phyloP scores from a whole-genome alignment of 331 rosid genomes.

The Phaseolus coccineus region DNA sequence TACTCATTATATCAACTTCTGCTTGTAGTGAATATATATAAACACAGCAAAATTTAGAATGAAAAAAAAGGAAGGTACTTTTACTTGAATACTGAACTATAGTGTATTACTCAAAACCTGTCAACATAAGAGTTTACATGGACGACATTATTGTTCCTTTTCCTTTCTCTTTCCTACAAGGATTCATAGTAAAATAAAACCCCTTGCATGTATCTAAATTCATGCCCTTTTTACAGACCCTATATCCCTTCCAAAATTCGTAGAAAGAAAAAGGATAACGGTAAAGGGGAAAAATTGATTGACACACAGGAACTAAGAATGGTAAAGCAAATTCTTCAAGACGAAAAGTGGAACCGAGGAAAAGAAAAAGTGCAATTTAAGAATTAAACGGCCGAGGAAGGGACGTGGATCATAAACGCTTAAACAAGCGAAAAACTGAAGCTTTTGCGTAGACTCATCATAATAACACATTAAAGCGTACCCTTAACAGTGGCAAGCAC shows the following conservation, averaged over 20 bases:
- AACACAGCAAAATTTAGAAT: slow-evolving; percentile 26
- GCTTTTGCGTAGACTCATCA: background rate
- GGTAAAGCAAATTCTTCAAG: slow-evolving; percentile 13
- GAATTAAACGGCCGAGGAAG: background rate
- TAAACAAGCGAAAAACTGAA: background rate
- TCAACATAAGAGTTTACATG: background rate
- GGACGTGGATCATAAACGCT: background rate
- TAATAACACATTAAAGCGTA: background rate
- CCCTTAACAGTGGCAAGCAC: slow-evolving; percentile 25
- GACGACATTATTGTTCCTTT: background rate
- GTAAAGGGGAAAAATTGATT: slow-evolving; percentile 29
- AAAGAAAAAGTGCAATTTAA: slow-evolving; percentile 3
- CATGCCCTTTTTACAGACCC: background rate
- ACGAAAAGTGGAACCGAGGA: slow-evolving; percentile 29
- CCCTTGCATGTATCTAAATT: background rate
- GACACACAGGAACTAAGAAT: background rate
- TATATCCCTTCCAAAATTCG: slow-evolving; percentile 10
- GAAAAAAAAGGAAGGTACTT: background rate
- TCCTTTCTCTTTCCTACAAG: background rate
- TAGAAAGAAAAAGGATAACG: slow-evolving; percentile 22
- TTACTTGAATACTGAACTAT: background rate
- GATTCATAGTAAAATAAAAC: slow-evolving; percentile 6
- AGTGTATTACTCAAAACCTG: background rate
- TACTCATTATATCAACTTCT: slow-evolving; percentile 11
- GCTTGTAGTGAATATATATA: slow-evolving; percentile 1